Evolutionary conservation across 2,329 filamentous ascomycete species (phyloP), one percentile per base, ranked within the genome.

Genomic region (Xylaria digitata): DNA sequence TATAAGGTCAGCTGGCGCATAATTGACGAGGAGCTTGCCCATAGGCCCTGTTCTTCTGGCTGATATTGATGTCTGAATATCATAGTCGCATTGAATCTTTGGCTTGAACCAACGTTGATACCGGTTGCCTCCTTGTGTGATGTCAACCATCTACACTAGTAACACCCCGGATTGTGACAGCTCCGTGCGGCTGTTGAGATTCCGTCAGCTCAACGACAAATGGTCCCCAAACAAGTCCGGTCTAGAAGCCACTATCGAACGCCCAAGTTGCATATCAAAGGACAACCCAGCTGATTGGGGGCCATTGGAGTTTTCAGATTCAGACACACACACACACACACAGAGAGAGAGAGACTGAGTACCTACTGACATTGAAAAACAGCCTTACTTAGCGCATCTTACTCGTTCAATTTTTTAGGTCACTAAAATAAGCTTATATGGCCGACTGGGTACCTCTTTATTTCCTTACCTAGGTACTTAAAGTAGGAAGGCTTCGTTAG

Each of bases 101-200:
- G 34, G 11, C 5, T 15, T 54, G 34, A 54, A 54, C 34, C 19
- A 54, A 13, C 13, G 30, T 15, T 26, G 19, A 34, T 26, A 42
- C 13, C 34, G 15, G 11, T 40, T 15, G 37, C 37, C 37, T 40
- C 37, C 37, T 9, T 15, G 37, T 40, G 37, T 9, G 13, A 40
- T 40, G 37, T 15, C 13, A 40, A 15, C 37, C 37, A 40, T 40
- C 9, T 23, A n/a, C 52, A 54, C 50, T 42, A 54, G 52, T 40
- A 26, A 54, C 52, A 59, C 64, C 55, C 64, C 64, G 43, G 59
- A 59, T 67, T 56, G 30, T 43, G 48, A 40, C 54, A 56, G 55
- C 60, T 63, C 32, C 55, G 45, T 60, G 62, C 58, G 57, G 58
- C 57, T 62, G 48, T 48, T 30, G 26, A 53, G 21, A n/a, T 43